These are phyloP conservation scores for Cucumis hystrix DNA, from an alignment of 306 rosid species.

Conservation along the genomic window DNA sequence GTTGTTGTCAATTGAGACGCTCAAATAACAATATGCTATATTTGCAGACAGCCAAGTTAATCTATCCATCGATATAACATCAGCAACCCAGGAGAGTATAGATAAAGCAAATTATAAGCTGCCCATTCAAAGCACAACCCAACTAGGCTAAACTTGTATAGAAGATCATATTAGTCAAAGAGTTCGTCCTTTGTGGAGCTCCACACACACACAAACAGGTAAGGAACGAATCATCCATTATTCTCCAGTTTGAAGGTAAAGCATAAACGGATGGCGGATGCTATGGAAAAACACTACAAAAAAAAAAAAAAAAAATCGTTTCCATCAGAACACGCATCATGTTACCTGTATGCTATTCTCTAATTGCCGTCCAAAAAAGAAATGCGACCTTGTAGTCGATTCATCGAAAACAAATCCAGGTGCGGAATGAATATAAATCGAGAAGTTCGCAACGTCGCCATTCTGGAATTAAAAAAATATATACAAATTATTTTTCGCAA, in stretches of 20 bases:
- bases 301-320: neutral
- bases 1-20: neutral
- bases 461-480: constrained; percentile 18
- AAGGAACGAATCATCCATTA: neutral
- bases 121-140: neutral
- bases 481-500: neutral
- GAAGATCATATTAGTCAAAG: neutral
- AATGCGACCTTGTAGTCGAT: constrained; percentile 32
- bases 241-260: neutral
- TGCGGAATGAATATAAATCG: constrained; percentile 34
- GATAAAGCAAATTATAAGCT: neutral
- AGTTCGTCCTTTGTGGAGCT: neutral
- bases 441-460: constrained; percentile 36
- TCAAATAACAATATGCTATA: neutral
- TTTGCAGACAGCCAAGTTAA: neutral
- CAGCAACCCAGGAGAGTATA: neutral
- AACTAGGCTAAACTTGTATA: neutral
- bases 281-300: neutral
- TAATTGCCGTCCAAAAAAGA: constrained; percentile 29
- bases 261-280: neutral
- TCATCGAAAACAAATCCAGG: constrained; percentile 38
- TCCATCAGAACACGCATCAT: neutral
- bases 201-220: neutral
- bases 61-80: neutral
- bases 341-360: constrained; percentile 31